Percentiles rank a stretch among this genome's conserved stretches.
Evolutionary conservation across 768 basidiomycete genomes (phyloP).

Genomic region (Serendipita sp.): DNA sequence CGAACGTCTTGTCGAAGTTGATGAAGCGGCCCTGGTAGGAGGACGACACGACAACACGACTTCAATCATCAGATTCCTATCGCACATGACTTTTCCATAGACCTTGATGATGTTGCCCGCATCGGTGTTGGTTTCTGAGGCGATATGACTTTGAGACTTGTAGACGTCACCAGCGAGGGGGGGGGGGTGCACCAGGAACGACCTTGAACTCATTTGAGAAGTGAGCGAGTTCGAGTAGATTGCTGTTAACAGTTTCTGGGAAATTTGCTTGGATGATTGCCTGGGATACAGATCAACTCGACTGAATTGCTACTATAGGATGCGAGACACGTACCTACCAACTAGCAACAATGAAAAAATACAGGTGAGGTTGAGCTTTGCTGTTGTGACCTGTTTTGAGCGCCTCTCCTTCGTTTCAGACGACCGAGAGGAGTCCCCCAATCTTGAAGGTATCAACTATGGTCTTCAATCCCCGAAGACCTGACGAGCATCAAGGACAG

Average conservation of each 20-base stretch:
- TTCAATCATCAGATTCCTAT: conserved; percentile 70
- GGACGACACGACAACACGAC: conserved; percentile 91
- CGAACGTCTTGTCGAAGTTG: conserved; percentile 94
- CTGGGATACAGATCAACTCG: conserved; percentile 23
- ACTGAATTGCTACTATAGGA: conserved; percentile 6
- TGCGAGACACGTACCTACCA: conserved; percentile 62
- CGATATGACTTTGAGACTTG: conserved; percentile 73
- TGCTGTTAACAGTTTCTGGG: conserved; percentile 80
- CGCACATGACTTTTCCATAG: conserved; percentile 66
- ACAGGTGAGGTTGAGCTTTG: conserved; percentile 82
- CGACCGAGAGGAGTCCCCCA: conserved; percentile 79
- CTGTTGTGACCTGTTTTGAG: conserved; percentile 64
- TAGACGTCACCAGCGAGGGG: conserved; percentile 79
- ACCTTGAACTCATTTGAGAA: conserved; percentile 93
- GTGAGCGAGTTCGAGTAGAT: conserved; percentile 89
- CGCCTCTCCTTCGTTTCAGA: conserved; percentile 82
- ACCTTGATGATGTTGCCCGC: conserved; percentile 89
- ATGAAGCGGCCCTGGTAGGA: conserved; percentile 87
- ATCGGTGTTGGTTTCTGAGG: conserved; percentile 78
- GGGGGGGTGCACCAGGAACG: conserved; percentile 53
- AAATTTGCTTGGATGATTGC: conserved; percentile 99
- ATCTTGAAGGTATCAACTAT: conserved; percentile 59
- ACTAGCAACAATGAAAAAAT: conserved; percentile 94
- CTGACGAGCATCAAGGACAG: conserved; percentile 62
- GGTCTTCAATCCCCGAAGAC: conserved; percentile 77